A percentile compares a stretch with the other conserved stretches of the same genome.
Evolutionary conservation across 495 filamentous ascomycete species (phyloP).

Genomic region (Tuber umbilicatum): DNA sequence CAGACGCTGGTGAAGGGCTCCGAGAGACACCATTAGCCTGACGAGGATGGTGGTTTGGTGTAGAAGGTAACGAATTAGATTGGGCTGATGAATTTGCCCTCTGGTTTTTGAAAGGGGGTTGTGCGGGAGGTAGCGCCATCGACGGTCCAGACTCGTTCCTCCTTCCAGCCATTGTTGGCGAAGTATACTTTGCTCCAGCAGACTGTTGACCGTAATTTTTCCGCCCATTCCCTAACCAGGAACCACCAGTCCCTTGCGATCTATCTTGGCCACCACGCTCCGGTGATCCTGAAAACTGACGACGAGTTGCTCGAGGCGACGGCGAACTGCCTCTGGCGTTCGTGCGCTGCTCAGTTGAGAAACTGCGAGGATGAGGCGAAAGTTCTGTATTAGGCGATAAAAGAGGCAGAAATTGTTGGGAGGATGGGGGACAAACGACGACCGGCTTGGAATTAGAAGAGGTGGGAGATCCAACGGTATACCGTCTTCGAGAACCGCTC

Average conservation of each 20-base stretch:
- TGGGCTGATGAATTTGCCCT: constrained; percentile 51
- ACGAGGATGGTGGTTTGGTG: constrained; percentile 80
- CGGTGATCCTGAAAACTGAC: constrained; percentile 38
- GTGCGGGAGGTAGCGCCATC: constrained; percentile 27
- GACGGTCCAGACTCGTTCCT: constrained; percentile 33
- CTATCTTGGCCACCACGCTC: constrained; percentile 26
- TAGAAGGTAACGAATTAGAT: constrained; percentile 89
- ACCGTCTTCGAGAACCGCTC: constrained; percentile 30
- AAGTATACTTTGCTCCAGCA: constrained; percentile 36
- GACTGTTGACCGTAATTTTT: constrained; percentile 34
- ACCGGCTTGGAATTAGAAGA: constrained; percentile 32
- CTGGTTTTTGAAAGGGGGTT: constrained; percentile 26
- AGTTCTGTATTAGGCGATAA: constrained; percentile 30
- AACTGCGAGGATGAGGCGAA: constrained; percentile 26
- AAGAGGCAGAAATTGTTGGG: constrained; percentile 34
- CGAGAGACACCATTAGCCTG: constrained; percentile 70
- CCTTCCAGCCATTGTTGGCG: constrained; percentile 38
- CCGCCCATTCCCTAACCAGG: constrained; percentile 41
- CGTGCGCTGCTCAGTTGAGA: constrained; percentile 25
- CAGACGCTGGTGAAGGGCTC: constrained; percentile 72
- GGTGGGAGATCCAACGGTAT: constrained; percentile 38
- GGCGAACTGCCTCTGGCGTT: constrained; percentile 29
- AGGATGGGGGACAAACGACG: constrained; percentile 16
- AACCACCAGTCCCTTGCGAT: constrained; percentile 25
- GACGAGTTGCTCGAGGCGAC: constrained; percentile 31